Evolutionary conservation across 352 stramenopile species (phyloP), one percentile per base, ranked within the genome.

Genomic region (Halophytophthora batemanensis): DNA sequence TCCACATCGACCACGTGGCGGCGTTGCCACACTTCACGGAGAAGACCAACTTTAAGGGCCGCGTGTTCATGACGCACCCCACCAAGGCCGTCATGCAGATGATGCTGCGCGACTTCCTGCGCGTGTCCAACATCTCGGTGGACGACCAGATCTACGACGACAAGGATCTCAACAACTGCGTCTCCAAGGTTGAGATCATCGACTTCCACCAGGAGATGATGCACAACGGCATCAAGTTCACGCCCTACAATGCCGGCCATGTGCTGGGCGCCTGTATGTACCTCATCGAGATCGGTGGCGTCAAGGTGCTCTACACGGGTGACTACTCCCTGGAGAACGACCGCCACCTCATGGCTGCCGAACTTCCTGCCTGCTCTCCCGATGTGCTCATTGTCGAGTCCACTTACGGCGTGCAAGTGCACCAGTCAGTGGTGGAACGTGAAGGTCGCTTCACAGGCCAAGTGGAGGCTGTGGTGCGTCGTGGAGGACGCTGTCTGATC

Each of bases 261-360:
- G 98, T 99, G 21, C 82, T 99, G 1, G 98, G 98, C 29, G 98
- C 97, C 14, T 98, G 96, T 48, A 99, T 99, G 97, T 99, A 98
- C 62, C 88, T 98, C 53, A 95, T 99, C 45, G 96, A 99, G 55
- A 98, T 99, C 51, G 97, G 94, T 28, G 95, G 96, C 46, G 82
- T 98, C 28, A 96, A 96, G 22, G 82, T 99, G 21, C 78, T 99
- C 2, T 99, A 99, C 69, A 99, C 96, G 3, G 97, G 96, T 5
- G 96, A 99, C 70, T 99, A 99, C 63, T 98, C 88, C 43, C 93
- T 99, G 52, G 96, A 96, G 70, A 98, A 99, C 56, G 97, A 99
- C 77, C 86, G 97, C 11, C 97, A 99, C 71, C 77, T 99, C 43
- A 98, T 98, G 87, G 95, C 82, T 0, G 84, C 84, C 2, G 83